Conservation (phyloP, 1,284 basidiomycete species). For the Boletus semigastroideus region DNA sequence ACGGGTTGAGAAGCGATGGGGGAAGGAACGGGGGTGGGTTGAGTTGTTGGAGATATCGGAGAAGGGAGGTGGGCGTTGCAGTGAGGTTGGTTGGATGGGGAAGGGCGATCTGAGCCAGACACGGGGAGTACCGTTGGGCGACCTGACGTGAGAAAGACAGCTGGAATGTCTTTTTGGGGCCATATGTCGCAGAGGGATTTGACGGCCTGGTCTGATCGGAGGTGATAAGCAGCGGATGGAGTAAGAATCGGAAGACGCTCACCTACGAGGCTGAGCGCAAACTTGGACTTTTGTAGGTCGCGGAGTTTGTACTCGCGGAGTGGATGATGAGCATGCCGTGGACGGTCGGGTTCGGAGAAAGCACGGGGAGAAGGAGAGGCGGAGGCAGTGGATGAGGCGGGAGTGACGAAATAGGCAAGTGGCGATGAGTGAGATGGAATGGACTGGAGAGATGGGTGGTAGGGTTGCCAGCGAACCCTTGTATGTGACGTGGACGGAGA, state of each 20-base stretch:
- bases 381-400: slow-evolving; percentile 36
- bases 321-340: slow-evolving; percentile 31
- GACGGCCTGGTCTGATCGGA: slow-evolving; percentile 65
- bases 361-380: slow-evolving; percentile 40
- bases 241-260: slow-evolving; percentile 33
- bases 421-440: slow-evolving; percentile 44
- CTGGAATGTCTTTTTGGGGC: slow-evolving; percentile 69
- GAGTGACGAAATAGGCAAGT: slow-evolving; percentile 55
- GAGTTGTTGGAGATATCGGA: slow-evolving; percentile 40
- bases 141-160: slow-evolving; percentile 50
- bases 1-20: slow-evolving; percentile 19
- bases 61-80: slow-evolving; percentile 51
- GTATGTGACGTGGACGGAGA: slow-evolving; percentile 47
- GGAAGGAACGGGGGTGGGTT: slow-evolving; percentile 35
- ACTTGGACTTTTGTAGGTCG: slow-evolving; percentile 59
- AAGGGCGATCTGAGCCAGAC: slow-evolving; percentile 17
- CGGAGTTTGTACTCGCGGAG: slow-evolving; percentile 40
- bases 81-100: slow-evolving; percentile 14
- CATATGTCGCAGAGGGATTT: slow-evolving; percentile 73
- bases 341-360: slow-evolving; percentile 40
- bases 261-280: slow-evolving; percentile 67
- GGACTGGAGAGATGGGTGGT: slow-evolving; percentile 38
- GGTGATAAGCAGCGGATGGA: slow-evolving; percentile 18
- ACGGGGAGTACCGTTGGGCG: slow-evolving; percentile 31
- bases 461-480: slow-evolving; percentile 75